These are phyloP conservation scores for Euphorbia peplus DNA, from an alignment of 345 rosid genomes.

Conservation along the genomic window DNA sequence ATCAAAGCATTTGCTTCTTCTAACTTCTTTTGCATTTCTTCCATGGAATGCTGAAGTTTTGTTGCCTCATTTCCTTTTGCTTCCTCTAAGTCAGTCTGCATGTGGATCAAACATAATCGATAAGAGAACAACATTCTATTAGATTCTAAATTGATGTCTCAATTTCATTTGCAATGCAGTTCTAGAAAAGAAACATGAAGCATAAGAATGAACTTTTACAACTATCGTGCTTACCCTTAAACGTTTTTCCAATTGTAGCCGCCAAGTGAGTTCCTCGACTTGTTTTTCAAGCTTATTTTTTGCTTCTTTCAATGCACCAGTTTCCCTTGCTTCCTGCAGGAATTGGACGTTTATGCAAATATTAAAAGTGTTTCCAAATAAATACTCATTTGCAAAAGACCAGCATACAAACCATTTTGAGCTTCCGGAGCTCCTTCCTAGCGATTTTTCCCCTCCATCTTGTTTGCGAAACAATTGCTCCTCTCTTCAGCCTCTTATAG, in stretches of 20 bases:
- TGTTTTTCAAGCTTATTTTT: slow-evolving; percentile 51
- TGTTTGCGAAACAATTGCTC: slow-evolving; percentile 56
- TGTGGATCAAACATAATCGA: neutral
- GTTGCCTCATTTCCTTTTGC: slow-evolving; percentile 42
- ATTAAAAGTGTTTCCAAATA: neutral
- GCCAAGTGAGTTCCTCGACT: slow-evolving; percentile 53
- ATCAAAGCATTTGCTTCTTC: slow-evolving; percentile 39
- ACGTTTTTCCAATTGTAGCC: slow-evolving; percentile 47
- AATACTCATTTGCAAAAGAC: slow-evolving; percentile 5
- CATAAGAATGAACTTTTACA: neutral
- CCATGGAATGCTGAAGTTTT: slow-evolving; percentile 36
- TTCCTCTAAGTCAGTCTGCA: slow-evolving; percentile 50
- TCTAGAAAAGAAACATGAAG: neutral
- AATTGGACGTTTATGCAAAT: slow-evolving; percentile 5
- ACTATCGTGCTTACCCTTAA: slow-evolving; percentile 30
- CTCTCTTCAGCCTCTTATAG: slow-evolving; percentile 61
- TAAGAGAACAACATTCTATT: neutral
- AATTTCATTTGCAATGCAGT: neutral
- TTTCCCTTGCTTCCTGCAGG: slow-evolving; percentile 46
- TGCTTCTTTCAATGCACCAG: slow-evolving; percentile 49
- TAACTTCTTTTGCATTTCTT: slow-evolving; percentile 42
- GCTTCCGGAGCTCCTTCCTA: slow-evolving; percentile 62
- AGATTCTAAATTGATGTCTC: slow-evolving; percentile 1
- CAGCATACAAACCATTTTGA: slow-evolving; percentile 58
- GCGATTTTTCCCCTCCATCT: slow-evolving; percentile 80